These are phyloP conservation scores for Exophiala viscosa DNA, from an alignment of 2,329 filamentous ascomycete species.

Conservation along the genomic window DNA sequence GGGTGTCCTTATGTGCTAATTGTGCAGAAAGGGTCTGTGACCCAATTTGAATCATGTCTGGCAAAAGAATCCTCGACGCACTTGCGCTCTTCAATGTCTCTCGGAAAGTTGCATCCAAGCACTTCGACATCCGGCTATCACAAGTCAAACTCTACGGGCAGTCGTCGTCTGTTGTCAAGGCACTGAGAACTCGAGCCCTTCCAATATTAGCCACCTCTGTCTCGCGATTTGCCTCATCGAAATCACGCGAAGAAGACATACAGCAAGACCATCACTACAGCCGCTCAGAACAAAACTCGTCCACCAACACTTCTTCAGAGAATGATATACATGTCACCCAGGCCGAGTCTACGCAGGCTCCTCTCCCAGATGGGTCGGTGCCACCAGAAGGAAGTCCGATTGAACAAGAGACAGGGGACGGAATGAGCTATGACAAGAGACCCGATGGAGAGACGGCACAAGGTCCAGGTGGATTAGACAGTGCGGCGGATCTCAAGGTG, in stretches of 20 bases:
- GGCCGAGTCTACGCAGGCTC: constrained; percentile 40
- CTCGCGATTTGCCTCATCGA: constrained; percentile 40
- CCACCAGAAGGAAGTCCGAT: constrained; percentile 30
- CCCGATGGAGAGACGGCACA: constrained; percentile 29
- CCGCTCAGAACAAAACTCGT: constrained; percentile 40
- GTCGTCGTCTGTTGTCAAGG: constrained; percentile 63
- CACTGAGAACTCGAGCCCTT: constrained; percentile 49
- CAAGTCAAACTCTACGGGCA: constrained; percentile 62
- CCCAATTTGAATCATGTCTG: constrained; percentile 42
- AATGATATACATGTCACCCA: constrained; percentile 46
- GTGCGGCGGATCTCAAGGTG: constrained; percentile 33
- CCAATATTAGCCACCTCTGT: constrained; percentile 18
- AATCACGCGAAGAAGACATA: constrained; percentile 35
- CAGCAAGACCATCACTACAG: constrained; percentile 52
- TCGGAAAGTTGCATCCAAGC: constrained; percentile 62
- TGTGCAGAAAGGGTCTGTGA: constrained; percentile 1
- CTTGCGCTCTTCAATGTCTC: constrained; percentile 68
- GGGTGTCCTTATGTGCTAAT: not conserved
- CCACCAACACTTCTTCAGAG: constrained; percentile 35
- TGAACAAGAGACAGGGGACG: constrained; percentile 19
- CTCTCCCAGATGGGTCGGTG: constrained; percentile 52
- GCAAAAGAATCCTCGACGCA: constrained; percentile 66
- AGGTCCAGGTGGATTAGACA: constrained; percentile 32
- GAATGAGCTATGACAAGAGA: constrained; percentile 20
- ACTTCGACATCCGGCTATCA: constrained; percentile 55